Base-by-base conservation (phyloP, 2,329 filamentous ascomycete genomes). In the Diplodia corticola region DNA sequence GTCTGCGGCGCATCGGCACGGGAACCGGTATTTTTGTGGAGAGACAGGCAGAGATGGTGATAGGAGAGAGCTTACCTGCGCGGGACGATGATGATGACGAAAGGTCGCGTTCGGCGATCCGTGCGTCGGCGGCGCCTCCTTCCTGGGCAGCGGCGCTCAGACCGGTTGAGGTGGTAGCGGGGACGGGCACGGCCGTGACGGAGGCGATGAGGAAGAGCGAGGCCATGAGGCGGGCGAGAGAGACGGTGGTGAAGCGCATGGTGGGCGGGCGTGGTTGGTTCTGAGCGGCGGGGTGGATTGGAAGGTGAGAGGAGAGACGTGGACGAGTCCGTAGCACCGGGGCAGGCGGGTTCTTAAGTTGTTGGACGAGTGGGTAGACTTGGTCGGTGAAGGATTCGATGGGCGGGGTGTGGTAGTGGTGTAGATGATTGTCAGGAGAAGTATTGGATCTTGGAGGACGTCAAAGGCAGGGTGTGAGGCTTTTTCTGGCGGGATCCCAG, bases 391-490 rank as follows among this genome's bases (percentile, higher is more conserved):
- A 61, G 57, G 40, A 40, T 24, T 22, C 17, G 44, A 12, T 13
- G 37, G 54, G 54, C 17, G 40, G 40, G 6, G n/a, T 35, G 33
- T 24, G 12, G 54, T 6, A 24, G 54, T 57, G n/a, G 54, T 44
- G 40, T 44, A n/a, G 35, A 15, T 26, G 57, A 61, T 61, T 48
- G 57, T 61, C 57, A 61, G 57, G 57, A 61, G 57, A 61, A 61
- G 57, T 61, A 61, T 61, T 61, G 57, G 55, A 20, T 57, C 13
- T 57, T 57, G 54, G 28, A 49, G 57, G 20, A 61, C 57, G 57
- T 49, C 57, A 37, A 24, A 49, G n/a, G 22, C 30, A n/a, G 35
- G n/a, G n/a, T 26, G 7, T 33, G 55, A 61, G 57, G 40, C 44
- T 61, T 61, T 61, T 61, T 61, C 48, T 12, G 15, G 2, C n/a